Base-by-base conservation (phyloP, 2,329 filamentous ascomycete genomes). In the Tolypocladium inflatum region DNA sequence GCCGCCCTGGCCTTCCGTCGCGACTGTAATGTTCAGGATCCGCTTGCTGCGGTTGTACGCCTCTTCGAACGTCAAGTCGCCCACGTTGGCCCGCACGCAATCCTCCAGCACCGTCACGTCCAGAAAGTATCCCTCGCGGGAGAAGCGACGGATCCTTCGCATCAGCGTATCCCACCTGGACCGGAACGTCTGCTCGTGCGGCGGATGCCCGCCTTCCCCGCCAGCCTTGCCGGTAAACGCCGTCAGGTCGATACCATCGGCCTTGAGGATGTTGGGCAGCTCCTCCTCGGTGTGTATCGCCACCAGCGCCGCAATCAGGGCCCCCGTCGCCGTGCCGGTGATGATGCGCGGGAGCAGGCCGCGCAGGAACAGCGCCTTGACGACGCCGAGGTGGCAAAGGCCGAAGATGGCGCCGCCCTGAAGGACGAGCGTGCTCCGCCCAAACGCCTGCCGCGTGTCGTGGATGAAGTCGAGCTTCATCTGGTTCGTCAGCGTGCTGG, bases 371-470 rank as follows among this genome's bases (percentile, higher is more conserved):
- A 97, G 76, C 2, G 91, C 91, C 69, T 93, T 96, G 43, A 96
- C 89, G 7, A 97, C 91, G 8, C 92, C 92, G 5, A 97, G 72
- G 71, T 97, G 93, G 66, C 90, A 96, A 11, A 96, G 75, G 2
- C 92, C 92, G 66, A 97, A 96, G 59, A 96, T 93, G 48, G 91
- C 89, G 17, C 93, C 92, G 54, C 92, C 92, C 70, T 97, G 91
- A 1, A 97, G 74, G 5, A 97, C 88, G 30, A 97, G 79, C 1
- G 89, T 91, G 58, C 87, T 94, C 63, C 91, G 81, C 11, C 92
- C 93, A 73, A 96, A 95, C 0, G 91, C 90, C 70, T 94, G 90
- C 13, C 92, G 81, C 11, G 91, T 91, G 71, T 96, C 90, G 66
- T 94, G 89, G 56, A 96, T 79, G 58, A 95, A 83, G 72, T 96